phyloP scores from a whole-genome alignment of 441 rosid species.

The Hura crepitans region DNA sequence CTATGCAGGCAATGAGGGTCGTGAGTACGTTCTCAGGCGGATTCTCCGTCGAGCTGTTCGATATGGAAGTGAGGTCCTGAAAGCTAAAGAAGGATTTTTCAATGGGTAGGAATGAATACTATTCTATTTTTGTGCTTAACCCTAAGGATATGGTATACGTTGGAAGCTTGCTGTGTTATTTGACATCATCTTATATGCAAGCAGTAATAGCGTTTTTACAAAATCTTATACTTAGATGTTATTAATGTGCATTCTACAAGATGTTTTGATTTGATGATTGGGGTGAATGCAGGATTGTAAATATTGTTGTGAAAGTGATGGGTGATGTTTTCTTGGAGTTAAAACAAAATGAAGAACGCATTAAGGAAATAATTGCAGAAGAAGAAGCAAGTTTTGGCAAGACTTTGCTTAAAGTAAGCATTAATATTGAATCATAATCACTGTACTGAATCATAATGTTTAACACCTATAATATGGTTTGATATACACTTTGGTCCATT shows the following conservation, averaged over 20 bases:
- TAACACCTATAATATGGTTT: background rate
- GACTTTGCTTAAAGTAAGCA: slow-evolving; percentile 80
- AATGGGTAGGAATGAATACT: slow-evolving; percentile 52
- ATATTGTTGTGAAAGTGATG: slow-evolving; percentile 64
- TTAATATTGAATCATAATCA: too few species aligned
- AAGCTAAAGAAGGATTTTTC: slow-evolving; percentile 90
- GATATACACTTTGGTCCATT: background rate
- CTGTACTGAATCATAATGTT: too few species aligned
- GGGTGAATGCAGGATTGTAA: slow-evolving; percentile 63
- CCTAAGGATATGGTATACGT: too few species aligned
- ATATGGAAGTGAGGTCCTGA: slow-evolving; percentile 84
- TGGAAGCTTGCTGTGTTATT: background rate
- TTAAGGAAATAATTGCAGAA: slow-evolving; percentile 62
- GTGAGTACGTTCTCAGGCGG: slow-evolving; percentile 93
- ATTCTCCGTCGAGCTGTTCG: slow-evolving; percentile 99
- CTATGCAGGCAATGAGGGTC: slow-evolving; percentile 83
- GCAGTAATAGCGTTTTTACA: background rate
- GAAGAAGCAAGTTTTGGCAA: slow-evolving; percentile 95
- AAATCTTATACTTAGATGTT: background rate
- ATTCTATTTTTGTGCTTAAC: background rate
- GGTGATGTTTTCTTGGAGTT: slow-evolving; percentile 89
- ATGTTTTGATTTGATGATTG: background rate
- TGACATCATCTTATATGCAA: background rate
- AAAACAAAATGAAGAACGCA: slow-evolving; percentile 67
- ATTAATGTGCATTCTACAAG: background rate